Evolutionary conservation across 106 monocot genomes (phyloP).

Genomic region (Allium fistulosum): DNA sequence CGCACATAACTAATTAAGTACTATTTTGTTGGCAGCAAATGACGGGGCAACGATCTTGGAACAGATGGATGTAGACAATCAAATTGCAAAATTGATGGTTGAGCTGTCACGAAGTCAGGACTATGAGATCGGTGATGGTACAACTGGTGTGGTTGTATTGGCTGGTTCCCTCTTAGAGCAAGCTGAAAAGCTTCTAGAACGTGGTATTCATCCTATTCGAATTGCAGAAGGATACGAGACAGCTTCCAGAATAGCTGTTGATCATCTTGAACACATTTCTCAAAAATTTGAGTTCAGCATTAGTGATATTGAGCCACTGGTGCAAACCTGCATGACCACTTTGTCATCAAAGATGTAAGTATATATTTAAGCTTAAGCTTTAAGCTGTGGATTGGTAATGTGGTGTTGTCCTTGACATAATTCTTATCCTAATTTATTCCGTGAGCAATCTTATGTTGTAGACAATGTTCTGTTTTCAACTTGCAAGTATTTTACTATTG

Average conservation of each 20-base stretch:
- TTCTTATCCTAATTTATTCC: too few relatives aligned
- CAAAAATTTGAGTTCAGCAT: slow-evolving; percentile 68
- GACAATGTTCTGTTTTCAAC: too few relatives aligned
- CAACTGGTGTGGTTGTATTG: slow-evolving; percentile 89
- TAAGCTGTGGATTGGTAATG: too few relatives aligned
- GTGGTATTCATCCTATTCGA: slow-evolving; percentile 91
- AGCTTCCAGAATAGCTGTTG: slow-evolving; percentile 83
- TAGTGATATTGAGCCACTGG: slow-evolving; percentile 63
- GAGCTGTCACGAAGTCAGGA: slow-evolving; percentile 82
- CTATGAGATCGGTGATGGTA: slow-evolving; percentile 96
- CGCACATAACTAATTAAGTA: background rate
- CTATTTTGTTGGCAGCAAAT: slow-evolving; percentile 44
- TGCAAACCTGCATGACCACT: slow-evolving; percentile 85
- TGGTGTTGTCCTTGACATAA: too few relatives aligned
- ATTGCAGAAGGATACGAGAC: slow-evolving; percentile 92
- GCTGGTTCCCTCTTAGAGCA: slow-evolving; percentile 91
- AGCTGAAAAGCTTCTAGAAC: slow-evolving; percentile 91
- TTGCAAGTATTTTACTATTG: too few relatives aligned
- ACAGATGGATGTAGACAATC: slow-evolving; percentile 97
- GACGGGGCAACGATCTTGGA: slow-evolving; percentile 97
- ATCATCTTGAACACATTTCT: slow-evolving; percentile 79
- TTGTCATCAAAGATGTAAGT: slow-evolving; percentile 93
- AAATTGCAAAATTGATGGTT: slow-evolving; percentile 96
- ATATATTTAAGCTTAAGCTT: background rate
- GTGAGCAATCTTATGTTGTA: too few relatives aligned